Evolutionary conservation across 129 eudicot species (phyloP).

Genomic region (Mikania micrantha): DNA sequence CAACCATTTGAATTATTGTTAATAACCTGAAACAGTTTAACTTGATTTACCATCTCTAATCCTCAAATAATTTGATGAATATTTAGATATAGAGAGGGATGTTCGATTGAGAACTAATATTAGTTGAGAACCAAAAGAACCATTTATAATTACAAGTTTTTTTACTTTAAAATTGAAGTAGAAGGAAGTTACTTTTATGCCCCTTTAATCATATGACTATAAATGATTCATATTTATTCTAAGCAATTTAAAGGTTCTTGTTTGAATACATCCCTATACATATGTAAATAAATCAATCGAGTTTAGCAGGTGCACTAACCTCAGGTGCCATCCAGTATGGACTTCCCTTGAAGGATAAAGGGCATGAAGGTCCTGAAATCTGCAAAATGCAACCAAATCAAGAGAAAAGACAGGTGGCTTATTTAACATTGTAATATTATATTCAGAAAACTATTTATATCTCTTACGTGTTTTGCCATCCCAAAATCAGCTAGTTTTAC

Average conservation of each 20-base stretch:
- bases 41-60: background rate
- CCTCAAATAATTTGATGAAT: background rate
- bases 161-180: too few relatives aligned
- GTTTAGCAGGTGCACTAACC: constrained; percentile 22
- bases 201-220: too few relatives aligned
- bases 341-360: constrained; percentile 67
- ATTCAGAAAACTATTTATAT: background rate
- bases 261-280: too few relatives aligned
- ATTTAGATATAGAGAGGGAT: too few relatives aligned
- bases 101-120: too few relatives aligned
- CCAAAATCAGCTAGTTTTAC: constrained; percentile 75
- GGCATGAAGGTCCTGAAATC: constrained; percentile 51
- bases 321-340: constrained; percentile 81
- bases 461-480: constrained; percentile 70
- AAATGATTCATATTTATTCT: too few relatives aligned
- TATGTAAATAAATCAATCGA: background rate
- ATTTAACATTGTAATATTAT: background rate
- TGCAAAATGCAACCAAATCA: constrained; percentile 25
- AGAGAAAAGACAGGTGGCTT: background rate
- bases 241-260: too few relatives aligned
- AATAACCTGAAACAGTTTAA: constrained; percentile 44
- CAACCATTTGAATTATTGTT: constrained; percentile 53
- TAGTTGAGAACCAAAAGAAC: too few relatives aligned
- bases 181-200: too few relatives aligned
- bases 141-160: too few relatives aligned